phyloP scores from a whole-genome alignment of 2,329 filamentous ascomycete genomes.

The Aspergillus fructus region DNA sequence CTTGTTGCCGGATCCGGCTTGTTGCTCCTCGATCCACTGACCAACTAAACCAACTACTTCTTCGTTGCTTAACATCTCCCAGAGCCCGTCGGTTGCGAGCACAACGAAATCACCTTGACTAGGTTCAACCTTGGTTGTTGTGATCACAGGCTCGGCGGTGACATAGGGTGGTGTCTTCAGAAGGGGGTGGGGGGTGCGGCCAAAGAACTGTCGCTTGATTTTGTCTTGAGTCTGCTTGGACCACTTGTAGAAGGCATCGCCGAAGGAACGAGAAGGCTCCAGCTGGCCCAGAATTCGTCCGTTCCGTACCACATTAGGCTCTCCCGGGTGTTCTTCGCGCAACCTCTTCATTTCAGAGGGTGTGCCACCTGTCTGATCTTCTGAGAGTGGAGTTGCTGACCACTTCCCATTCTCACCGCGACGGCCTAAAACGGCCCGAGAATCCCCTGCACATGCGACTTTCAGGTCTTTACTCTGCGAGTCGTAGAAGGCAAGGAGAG shows the following conservation, averaged over 20 bases:
- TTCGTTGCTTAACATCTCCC: conserved; percentile 99
- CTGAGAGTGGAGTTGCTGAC: conserved; percentile 84
- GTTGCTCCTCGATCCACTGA: conserved; percentile 88
- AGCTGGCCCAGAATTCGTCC: conserved; percentile 88
- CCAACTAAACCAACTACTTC: conserved; percentile 96
- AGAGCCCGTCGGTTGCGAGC: conserved; percentile 92
- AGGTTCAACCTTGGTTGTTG: conserved; percentile 86
- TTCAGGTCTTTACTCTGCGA: conserved; percentile 79
- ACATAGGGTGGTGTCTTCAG: conserved; percentile 94
- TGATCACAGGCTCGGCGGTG: conserved; percentile 91
- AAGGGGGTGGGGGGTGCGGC: conserved; percentile 70
- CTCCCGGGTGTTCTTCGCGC: conserved; percentile 81
- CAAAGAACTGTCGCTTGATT: conserved; percentile 84
- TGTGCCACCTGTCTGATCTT: conserved; percentile 91
- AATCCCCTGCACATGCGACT: conserved; percentile 96
- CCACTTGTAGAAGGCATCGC: conserved; percentile 98
- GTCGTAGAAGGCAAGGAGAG: conserved; percentile 94
- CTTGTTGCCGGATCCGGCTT: conserved; percentile 40
- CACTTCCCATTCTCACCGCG: conserved; percentile 79
- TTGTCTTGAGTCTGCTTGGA: conserved; percentile 77
- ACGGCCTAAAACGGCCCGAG: conserved; percentile 87
- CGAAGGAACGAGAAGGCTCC: conserved; percentile 91
- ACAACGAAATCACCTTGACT: conserved; percentile 92
- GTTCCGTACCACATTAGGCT: conserved; percentile 82
- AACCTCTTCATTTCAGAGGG: conserved; percentile 80